Evolutionary conservation across 2,329 filamentous ascomycete genomes (phyloP).

Genomic region (Pseudocercospora ulei): DNA sequence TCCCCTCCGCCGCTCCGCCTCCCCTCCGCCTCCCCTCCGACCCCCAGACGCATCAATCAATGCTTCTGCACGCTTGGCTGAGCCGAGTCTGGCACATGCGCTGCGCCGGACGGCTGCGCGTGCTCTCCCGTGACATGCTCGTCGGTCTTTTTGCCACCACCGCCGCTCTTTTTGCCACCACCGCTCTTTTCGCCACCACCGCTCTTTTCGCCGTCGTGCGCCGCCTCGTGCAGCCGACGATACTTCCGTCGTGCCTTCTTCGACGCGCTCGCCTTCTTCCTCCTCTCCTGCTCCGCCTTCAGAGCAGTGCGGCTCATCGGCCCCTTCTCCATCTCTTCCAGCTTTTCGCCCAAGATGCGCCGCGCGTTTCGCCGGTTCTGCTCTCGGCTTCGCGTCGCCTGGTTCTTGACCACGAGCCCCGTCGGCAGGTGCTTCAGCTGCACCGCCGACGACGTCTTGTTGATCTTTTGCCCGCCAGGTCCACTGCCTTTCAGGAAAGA

Average conservation of each 20-base stretch:
- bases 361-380: slow-evolving; percentile 84
- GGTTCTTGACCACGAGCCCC: slow-evolving; percentile 85
- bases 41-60: too few relatives aligned
- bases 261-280: slow-evolving; percentile 61
- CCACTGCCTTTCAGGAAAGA: slow-evolving; percentile 83
- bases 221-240: slow-evolving; percentile 49
- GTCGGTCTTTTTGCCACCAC: slow-evolving; percentile 26
- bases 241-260: slow-evolving; percentile 84
- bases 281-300: slow-evolving; percentile 53
- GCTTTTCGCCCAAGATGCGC: slow-evolving; percentile 60
- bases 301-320: slow-evolving; percentile 56
- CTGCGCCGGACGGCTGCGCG: background rate
- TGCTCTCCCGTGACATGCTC: background rate
- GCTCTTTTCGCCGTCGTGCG: too few relatives aligned
- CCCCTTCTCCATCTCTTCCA: slow-evolving; percentile 68
- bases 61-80: too few relatives aligned
- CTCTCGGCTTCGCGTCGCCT: slow-evolving; percentile 74
- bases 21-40: too few relatives aligned
- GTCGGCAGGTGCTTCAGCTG: slow-evolving; percentile 85
- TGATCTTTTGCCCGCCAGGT: slow-evolving; percentile 94
- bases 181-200: slow-evolving; percentile 26
- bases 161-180: background rate
- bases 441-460: slow-evolving; percentile 93
- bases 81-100: background rate
- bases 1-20: too few relatives aligned